Percentiles rank a stretch among this genome's conserved stretches.
phyloP scores from a whole-genome alignment of 306 rosid genomes.

The Fagus crenata region DNA sequence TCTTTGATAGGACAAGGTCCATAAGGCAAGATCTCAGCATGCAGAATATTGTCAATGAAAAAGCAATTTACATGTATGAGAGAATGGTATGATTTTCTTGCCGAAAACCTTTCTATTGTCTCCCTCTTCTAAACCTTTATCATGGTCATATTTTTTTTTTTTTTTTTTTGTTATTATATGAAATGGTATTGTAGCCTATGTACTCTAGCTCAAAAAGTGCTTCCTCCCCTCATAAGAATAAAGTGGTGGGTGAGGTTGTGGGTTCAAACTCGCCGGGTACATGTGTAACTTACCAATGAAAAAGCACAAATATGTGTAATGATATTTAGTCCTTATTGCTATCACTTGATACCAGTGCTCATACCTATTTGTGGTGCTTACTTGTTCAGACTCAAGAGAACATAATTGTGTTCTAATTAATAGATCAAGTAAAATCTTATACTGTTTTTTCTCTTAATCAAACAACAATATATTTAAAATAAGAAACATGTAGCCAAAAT shows the following conservation, averaged over 20 bases:
- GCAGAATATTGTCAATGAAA: constrained; percentile 62
- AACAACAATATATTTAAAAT: constrained; percentile 1
- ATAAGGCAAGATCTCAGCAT: constrained; percentile 89
- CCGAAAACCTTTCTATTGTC: constrained; percentile 4
- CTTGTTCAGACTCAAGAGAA: too few relatives aligned
- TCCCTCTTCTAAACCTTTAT: constrained; percentile 11
- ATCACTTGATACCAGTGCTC: background rate
- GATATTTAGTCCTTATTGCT: background rate
- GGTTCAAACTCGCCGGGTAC: background rate
- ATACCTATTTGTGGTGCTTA: background rate
- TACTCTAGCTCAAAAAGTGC: background rate
- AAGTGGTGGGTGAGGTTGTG: background rate
- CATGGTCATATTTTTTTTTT: too few relatives aligned
- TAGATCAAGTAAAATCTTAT: constrained; percentile 13
- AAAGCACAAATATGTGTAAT: too few relatives aligned
- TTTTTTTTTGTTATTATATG: background rate
- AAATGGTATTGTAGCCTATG: background rate
- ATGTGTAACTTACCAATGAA: background rate
- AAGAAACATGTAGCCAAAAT: constrained; percentile 28
- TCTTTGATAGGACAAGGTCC: constrained; percentile 91
- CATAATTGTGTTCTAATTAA: background rate
- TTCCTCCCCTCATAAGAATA: constrained; percentile 10
- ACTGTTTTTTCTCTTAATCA: background rate
- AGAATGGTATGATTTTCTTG: constrained; percentile 59
- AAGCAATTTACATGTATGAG: constrained; percentile 69